A percentile compares a stretch with the other conserved stretches of the same genome.
These are phyloP conservation scores for Castanopsis chinensis DNA, from an alignment of 306 rosid genomes.

Conservation along the genomic window DNA sequence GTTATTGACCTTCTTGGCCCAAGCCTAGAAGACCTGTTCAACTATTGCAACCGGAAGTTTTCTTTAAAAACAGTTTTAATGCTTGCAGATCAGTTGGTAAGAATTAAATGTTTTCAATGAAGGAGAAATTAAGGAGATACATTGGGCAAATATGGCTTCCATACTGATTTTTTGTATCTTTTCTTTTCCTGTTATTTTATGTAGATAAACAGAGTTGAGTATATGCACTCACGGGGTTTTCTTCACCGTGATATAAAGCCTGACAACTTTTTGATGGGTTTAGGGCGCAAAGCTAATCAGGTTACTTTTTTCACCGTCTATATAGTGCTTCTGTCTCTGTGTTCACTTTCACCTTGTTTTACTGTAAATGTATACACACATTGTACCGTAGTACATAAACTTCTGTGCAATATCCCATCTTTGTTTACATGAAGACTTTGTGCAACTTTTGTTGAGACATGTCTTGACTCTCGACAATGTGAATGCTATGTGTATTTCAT, in stretches of 20 bases:
- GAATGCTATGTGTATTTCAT: neutral
- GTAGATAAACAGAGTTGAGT: constrained; percentile 94
- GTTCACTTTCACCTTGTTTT: constrained; percentile 3
- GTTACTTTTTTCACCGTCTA: constrained; percentile 28
- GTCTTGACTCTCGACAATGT: neutral
- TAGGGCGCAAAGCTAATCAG: constrained; percentile 99
- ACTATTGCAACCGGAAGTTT: constrained; percentile 85
- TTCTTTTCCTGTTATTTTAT: constrained; percentile 14
- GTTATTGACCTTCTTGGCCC: constrained; percentile 98
- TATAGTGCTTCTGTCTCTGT: constrained; percentile 2
- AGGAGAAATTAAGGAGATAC: constrained; percentile 8
- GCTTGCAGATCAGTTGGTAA: constrained; percentile 99
- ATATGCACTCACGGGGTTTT: constrained; percentile 95
- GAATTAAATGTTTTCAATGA: constrained; percentile 10
- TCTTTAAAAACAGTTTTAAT: constrained; percentile 89
- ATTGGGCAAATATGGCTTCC: constrained; percentile 5
- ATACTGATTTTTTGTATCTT: constrained; percentile 21
- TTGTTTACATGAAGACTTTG: neutral
- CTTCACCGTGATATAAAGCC: constrained; percentile 99
- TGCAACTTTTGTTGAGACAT: neutral
- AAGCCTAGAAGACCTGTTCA: constrained; percentile 92
- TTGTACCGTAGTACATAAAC: neutral
- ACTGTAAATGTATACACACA: neutral
- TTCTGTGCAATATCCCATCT: neutral
- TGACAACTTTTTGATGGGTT: constrained; percentile 97